Percentiles rank a stretch among this genome's conserved stretches.
Conservation (phyloP, 345 rosid species). For the Eucalyptus microcorys region DNA sequence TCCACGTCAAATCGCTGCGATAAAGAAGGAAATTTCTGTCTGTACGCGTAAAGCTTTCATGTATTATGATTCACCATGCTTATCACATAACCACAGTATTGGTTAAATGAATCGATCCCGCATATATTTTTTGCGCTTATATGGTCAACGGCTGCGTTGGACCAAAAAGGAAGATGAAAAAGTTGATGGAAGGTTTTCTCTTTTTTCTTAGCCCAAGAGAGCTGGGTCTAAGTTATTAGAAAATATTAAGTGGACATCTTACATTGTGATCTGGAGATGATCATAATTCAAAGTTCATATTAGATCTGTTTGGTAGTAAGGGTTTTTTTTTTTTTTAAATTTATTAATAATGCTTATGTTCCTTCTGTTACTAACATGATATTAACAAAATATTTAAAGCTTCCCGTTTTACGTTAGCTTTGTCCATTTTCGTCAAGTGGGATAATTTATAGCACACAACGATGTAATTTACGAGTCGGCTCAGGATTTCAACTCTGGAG, state of each 20-base stretch:
- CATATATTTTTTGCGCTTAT: background rate
- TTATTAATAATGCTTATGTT: background rate
- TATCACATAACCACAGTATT: background rate
- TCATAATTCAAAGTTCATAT: background rate
- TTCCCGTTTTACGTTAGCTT: background rate
- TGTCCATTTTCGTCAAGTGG: background rate
- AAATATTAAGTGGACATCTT: background rate
- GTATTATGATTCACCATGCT: background rate
- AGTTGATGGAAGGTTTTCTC: background rate
- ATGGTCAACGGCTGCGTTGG: background rate
- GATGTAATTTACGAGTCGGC: background rate
- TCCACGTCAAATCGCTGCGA: background rate
- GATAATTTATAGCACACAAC: background rate
- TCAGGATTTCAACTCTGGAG: background rate
- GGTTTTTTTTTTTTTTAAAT: background rate
- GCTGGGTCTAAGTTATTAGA: background rate
- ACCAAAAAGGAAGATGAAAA: background rate
- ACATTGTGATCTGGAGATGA: background rate
- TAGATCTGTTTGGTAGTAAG: background rate
- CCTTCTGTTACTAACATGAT: background rate
- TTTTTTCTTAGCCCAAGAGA: background rate
- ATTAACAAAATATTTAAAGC: background rate
- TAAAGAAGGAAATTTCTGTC: background rate
- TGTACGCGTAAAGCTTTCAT: background rate
- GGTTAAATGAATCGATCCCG: background rate